Base-by-base conservation (phyloP, 768 basidiomycete species). In the Tricholoma hemisulphureum region DNA sequence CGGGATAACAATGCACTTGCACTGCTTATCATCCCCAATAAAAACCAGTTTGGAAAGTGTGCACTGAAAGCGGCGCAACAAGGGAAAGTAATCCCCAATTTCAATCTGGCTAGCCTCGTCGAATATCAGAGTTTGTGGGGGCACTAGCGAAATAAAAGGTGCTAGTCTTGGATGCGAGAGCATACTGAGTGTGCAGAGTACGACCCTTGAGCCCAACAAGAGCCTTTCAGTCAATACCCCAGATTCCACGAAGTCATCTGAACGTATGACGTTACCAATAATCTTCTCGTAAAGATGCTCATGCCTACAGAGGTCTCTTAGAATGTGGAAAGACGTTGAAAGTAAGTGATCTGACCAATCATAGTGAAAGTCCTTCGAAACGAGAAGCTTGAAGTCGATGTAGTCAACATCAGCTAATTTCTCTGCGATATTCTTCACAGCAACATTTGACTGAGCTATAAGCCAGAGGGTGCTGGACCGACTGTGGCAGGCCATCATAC, bases 341-440 rank as follows among this genome's bases (percentile, higher is more conserved):
- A 51, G 1, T 43, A 43, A 49, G 26, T 18, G n/a, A 37, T 67
- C 80, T 55, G 53, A 89, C 88, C 89, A 90, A 48, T 79, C 81
- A 59, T 68, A 72, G 65, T 85, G 83, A 59, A 90, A 91, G 0
- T 84, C 82, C 69, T 71, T 71, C 2, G 88, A 85, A 16, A 91
- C 86, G 2, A 91, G 65, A 0, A 91, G 69, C 63, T 75, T 87
- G 73, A 83, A 91, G 6, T 80, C 59, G 1, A 65, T 37, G 49
- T 86, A 77, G 4, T 69, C 71, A 59, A 80, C 72, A 1, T 75
- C 68, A 2, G 73, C 77, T 11, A 91, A 67, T 63, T 88, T 90
- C 64, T 88, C 88, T 16, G 89, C 89, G 61, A 91, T 88, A 61
- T 90, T 90, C 69, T 88, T 90, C 32, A 91, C 88, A 29, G 88